These are phyloP conservation scores for Lepiota venenata DNA, from an alignment of 768 basidiomycete species.

Conservation along the genomic window DNA sequence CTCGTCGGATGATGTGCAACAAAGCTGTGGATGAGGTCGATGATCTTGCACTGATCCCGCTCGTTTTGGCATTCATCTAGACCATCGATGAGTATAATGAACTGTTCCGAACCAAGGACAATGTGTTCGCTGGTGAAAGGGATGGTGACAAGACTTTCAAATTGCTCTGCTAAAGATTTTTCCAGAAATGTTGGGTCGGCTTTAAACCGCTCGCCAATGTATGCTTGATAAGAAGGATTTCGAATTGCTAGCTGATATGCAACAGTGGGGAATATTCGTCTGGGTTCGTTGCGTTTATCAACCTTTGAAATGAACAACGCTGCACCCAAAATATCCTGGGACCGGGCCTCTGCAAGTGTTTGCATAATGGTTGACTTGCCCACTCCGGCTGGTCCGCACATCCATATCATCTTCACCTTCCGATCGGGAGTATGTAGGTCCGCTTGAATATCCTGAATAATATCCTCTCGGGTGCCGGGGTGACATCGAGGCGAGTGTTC, in stretches of 20 bases:
- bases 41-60: not conserved
- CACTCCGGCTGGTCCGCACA: slow-evolving; percentile 3
- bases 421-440: not conserved
- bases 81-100: not conserved
- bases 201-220: not conserved
- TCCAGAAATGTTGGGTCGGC: not conserved
- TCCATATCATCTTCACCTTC: not conserved
- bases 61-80: slow-evolving; percentile 1
- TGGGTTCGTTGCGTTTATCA: not conserved
- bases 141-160: not conserved
- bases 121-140: not conserved
- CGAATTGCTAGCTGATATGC: not conserved
- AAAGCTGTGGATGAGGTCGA: not conserved
- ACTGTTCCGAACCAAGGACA: not conserved
- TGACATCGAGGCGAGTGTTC: slow-evolving; percentile 1
- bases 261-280: not conserved
- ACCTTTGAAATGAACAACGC: not conserved
- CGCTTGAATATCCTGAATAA: not conserved
- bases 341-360: not conserved
- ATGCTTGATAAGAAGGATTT: not conserved
- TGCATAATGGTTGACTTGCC: slow-evolving; percentile 7
- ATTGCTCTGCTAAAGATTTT: not conserved
- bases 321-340: not conserved
- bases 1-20: not conserved
- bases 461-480: not conserved